Conservation (phyloP, 345 rosid species). For the Arabis alpina region DNA sequence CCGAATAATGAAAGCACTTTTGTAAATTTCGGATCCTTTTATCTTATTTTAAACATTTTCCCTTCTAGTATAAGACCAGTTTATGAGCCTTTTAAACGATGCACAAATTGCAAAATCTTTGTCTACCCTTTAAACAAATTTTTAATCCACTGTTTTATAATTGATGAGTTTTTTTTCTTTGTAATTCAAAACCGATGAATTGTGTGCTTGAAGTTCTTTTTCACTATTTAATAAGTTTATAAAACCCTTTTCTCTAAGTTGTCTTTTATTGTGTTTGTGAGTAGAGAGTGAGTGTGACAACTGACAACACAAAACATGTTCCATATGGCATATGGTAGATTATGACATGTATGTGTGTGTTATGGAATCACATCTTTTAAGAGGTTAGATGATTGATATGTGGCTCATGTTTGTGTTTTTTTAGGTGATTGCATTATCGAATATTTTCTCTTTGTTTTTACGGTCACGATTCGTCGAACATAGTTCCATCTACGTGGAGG, state of each 20-base stretch:
- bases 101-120: neutral
- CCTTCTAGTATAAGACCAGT: neutral
- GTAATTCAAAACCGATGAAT: neutral
- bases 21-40: conserved; percentile 24
- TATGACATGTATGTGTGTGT: conserved; percentile 21
- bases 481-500: conserved; percentile 13
- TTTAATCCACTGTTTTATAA: neutral
- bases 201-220: no score
- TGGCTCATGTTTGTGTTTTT: conserved; percentile 8
- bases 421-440: conserved; percentile 8
- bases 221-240: no score
- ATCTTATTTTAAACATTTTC: neutral
- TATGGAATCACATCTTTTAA: conserved; percentile 22
- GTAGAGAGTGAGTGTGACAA: conserved; percentile 22
- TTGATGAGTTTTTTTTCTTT: neutral
- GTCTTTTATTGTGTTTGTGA: neutral
- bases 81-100: neutral
- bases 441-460: neutral
- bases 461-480: conserved; percentile 17
- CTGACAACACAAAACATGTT: conserved; percentile 13
- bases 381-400: conserved; percentile 14
- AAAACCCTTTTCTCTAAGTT: no score
- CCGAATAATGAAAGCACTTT: neutral
- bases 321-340: neutral
- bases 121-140: no score